phyloP scores from a whole-genome alignment of 495 filamentous ascomycete species.

The Polyplosphaeria fusca region DNA sequence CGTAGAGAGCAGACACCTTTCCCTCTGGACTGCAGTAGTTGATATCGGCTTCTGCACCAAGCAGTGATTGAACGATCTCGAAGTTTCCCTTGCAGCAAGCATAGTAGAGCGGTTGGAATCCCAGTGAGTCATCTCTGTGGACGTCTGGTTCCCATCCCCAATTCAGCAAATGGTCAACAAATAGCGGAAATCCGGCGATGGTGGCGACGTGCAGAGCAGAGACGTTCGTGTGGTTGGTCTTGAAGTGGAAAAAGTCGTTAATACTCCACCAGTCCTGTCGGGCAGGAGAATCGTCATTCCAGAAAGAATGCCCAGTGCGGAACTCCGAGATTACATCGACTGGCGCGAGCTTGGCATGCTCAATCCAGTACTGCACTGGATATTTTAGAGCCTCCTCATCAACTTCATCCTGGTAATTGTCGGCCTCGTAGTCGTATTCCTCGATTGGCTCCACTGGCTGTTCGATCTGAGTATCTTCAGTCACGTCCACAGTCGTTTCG shows the following conservation, averaged over 20 bases:
- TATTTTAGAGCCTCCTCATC: not conserved
- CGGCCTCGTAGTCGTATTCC: not conserved
- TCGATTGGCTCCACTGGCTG: not conserved
- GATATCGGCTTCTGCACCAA: constrained; percentile 7
- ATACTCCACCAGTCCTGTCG: constrained; percentile 14
- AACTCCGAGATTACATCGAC: constrained; percentile 20
- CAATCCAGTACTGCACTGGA: constrained; percentile 21
- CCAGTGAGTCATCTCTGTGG: constrained; percentile 10
- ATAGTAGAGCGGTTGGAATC: constrained; percentile 19
- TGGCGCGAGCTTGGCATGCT: constrained; percentile 15
- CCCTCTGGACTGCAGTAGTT: not conserved
- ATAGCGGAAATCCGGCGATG: not conserved
- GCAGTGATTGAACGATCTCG: constrained; percentile 10
- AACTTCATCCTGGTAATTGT: not conserved
- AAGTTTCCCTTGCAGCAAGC: constrained; percentile 4
- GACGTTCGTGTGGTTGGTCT: constrained; percentile 4
- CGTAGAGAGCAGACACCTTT: constrained; percentile 35
- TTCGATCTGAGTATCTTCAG: no score
- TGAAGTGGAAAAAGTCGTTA: not conserved
- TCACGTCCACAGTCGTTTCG: no score
- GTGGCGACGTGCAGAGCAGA: constrained; percentile 10
- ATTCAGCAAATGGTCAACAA: constrained; percentile 11
- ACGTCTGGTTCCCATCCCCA: constrained; percentile 2
- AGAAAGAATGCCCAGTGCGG: constrained; percentile 3
- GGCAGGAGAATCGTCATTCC: not conserved